These are phyloP conservation scores for Triangularia setosa DNA, from an alignment of 2,329 filamentous ascomycete genomes.

Conservation along the genomic window DNA sequence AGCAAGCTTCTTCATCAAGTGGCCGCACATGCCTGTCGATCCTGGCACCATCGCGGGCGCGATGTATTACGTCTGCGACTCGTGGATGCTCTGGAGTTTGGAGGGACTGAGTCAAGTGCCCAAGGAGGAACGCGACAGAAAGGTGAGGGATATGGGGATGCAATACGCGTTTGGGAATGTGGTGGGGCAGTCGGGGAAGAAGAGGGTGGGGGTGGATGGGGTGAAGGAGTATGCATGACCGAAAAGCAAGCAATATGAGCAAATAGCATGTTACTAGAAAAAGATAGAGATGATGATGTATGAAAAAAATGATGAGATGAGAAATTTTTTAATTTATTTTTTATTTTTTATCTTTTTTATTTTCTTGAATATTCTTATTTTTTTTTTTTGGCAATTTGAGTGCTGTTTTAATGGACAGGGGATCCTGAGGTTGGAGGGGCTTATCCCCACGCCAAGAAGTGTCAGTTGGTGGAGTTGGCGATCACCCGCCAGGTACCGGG, in stretches of 20 bases:
- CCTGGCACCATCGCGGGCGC: slow-evolving; percentile 35
- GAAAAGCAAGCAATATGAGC: not conserved
- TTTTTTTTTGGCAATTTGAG: not conserved
- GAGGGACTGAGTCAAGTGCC: slow-evolving; percentile 29
- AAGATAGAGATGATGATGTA: not conserved
- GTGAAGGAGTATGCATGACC: not conserved
- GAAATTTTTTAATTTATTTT: too few relatives aligned
- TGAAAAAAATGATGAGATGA: not conserved
- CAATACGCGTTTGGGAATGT: slow-evolving; percentile 33
- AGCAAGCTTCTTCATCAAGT: slow-evolving; percentile 32
- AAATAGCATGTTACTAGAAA: not conserved
- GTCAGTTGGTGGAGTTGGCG: not conserved
- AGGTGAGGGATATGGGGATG: slow-evolving; percentile 29
- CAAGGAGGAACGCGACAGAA: slow-evolving; percentile 30
- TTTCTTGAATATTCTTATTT: too few relatives aligned
- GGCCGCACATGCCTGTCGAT: slow-evolving; percentile 36
- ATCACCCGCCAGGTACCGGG: not conserved
- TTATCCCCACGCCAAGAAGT: not conserved
- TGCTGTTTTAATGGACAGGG: too few relatives aligned
- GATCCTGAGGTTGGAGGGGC: not conserved
- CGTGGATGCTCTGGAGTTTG: slow-evolving; percentile 32
- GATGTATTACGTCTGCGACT: slow-evolving; percentile 35
- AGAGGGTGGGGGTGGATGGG: slow-evolving; percentile 27
- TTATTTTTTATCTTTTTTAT: too few relatives aligned
- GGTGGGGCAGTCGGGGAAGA: slow-evolving; percentile 28